Conservation (phyloP, 2,329 filamentous ascomycete species). For the Cercospora berteroae region DNA sequence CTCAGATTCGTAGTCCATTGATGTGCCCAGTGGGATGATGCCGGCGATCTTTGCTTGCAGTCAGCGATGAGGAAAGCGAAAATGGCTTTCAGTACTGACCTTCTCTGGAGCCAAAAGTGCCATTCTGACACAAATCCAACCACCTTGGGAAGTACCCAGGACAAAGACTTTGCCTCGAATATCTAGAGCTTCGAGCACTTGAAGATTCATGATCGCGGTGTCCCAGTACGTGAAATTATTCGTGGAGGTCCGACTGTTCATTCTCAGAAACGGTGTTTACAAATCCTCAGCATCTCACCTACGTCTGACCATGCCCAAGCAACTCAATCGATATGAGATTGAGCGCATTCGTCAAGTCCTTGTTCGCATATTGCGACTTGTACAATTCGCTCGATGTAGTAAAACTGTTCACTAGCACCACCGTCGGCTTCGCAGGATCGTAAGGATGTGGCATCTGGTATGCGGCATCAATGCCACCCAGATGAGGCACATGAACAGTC, state of each 20-base stretch:
- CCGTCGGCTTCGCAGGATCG: slow-evolving; percentile 48
- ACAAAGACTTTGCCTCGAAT: slow-evolving; percentile 47
- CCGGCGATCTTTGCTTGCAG: slow-evolving; percentile 45
- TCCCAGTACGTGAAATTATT: slow-evolving; percentile 58
- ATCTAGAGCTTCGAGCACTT: slow-evolving; percentile 42
- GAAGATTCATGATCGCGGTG: slow-evolving; percentile 41
- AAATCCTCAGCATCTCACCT: background rate
- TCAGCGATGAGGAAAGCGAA: background rate
- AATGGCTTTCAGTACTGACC: slow-evolving; percentile 32
- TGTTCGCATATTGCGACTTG: slow-evolving; percentile 32
- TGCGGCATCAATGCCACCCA: slow-evolving; percentile 51
- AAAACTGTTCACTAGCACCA: slow-evolving; percentile 54
- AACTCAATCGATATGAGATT: slow-evolving; percentile 56
- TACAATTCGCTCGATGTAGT: slow-evolving; percentile 49
- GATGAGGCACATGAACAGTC: slow-evolving; percentile 48
- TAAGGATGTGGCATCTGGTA: slow-evolving; percentile 45
- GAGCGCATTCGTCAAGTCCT: slow-evolving; percentile 37
- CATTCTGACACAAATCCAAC: slow-evolving; percentile 54
- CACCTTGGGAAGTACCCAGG: slow-evolving; percentile 54
- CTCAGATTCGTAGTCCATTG: slow-evolving; percentile 51
- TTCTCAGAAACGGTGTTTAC: background rate
- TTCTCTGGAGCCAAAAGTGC: slow-evolving; percentile 50
- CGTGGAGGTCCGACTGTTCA: slow-evolving; percentile 34
- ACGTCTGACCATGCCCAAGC: slow-evolving; percentile 53
- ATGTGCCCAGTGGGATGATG: slow-evolving; percentile 54